phyloP scores from a whole-genome alignment of 2,329 filamentous ascomycete species.

The Aspergillus versicolor region DNA sequence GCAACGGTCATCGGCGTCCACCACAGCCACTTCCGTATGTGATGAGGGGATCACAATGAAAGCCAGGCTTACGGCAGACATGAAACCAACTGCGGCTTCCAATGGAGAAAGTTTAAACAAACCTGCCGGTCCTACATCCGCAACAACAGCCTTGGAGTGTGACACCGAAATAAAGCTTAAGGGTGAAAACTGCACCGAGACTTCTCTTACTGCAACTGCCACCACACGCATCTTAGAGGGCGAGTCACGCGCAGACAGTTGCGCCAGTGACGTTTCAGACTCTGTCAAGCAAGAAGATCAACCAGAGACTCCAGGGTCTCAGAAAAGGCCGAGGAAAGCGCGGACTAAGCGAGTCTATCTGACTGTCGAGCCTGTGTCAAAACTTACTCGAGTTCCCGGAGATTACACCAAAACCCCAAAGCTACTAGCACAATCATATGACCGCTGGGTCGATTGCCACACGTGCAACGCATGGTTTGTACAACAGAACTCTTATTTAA shows the following conservation, averaged over 20 bases:
- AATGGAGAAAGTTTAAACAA: neutral
- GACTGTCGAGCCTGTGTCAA: conserved; percentile 39
- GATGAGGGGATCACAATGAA: conserved; percentile 24
- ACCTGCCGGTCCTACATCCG: neutral
- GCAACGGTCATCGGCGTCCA: conserved; percentile 35
- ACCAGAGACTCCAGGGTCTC: conserved; percentile 19
- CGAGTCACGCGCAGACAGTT: conserved; percentile 15
- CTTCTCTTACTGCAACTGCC: neutral
- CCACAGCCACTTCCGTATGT: conserved; percentile 37
- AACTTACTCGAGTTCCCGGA: conserved; percentile 58
- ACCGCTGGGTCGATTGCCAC: conserved; percentile 84
- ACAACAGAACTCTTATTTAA: conserved; percentile 84
- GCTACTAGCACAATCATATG: conserved; percentile 72
- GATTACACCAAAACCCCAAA: conserved; percentile 81
- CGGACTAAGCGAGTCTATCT: conserved; percentile 31
- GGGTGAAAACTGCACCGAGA: conserved; percentile 14
- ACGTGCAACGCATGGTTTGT: conserved; percentile 82
- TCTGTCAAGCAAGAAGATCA: conserved; percentile 30
- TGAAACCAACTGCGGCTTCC: conserved; percentile 4
- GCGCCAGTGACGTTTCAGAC: conserved; percentile 25
- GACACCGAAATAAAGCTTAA: conserved; percentile 19
- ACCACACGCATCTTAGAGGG: conserved; percentile 11
- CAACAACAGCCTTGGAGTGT: conserved; percentile 36
- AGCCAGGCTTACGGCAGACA: conserved; percentile 20
- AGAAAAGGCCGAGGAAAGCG: conserved; percentile 21